Conservation (phyloP, 164 flowering plant genomes). For the Protea cynaroides region DNA sequence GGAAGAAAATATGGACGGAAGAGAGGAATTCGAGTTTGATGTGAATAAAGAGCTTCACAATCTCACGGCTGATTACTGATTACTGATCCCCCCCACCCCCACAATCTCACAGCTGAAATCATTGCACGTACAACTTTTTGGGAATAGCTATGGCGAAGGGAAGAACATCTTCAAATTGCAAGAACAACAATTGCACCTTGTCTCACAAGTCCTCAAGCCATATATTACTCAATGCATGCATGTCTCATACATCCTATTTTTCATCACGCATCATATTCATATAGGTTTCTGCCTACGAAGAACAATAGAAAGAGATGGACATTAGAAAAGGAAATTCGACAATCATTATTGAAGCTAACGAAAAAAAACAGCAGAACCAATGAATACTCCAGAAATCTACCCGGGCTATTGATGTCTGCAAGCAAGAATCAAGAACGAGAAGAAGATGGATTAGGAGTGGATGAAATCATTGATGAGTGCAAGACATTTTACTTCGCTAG, state of each 20-base stretch:
- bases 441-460: slow-evolving; percentile 11
- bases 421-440: slow-evolving; percentile 5
- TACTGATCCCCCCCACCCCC: no score
- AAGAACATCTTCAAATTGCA: slow-evolving; percentile 38
- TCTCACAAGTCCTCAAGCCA: no score
- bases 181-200: slow-evolving; percentile 24
- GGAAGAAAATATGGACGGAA: slow-evolving; percentile 22
- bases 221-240: slow-evolving; percentile 1
- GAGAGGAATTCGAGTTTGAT: slow-evolving; percentile 45
- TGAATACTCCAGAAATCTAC: slow-evolving; percentile 31
- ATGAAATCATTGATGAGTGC: slow-evolving; percentile 27
- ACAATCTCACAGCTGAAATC: slow-evolving; percentile 71
- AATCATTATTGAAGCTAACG: slow-evolving; percentile 33
- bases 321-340: slow-evolving; percentile 46
- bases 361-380: slow-evolving; percentile 15
- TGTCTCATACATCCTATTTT: background rate
- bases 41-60: slow-evolving; percentile 37
- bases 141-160: slow-evolving; percentile 51
- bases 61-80: slow-evolving; percentile 50
- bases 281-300: slow-evolving; percentile 60
- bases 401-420: slow-evolving; percentile 25
- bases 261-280: no score
- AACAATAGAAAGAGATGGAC: slow-evolving; percentile 51
- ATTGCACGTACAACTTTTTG: slow-evolving; percentile 51
- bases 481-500: no score